Percentiles rank a stretch among this genome's conserved stretches.
Evolutionary conservation across 2,329 filamentous ascomycete species (phyloP).

Genomic region (Raffaelea arxii): DNA sequence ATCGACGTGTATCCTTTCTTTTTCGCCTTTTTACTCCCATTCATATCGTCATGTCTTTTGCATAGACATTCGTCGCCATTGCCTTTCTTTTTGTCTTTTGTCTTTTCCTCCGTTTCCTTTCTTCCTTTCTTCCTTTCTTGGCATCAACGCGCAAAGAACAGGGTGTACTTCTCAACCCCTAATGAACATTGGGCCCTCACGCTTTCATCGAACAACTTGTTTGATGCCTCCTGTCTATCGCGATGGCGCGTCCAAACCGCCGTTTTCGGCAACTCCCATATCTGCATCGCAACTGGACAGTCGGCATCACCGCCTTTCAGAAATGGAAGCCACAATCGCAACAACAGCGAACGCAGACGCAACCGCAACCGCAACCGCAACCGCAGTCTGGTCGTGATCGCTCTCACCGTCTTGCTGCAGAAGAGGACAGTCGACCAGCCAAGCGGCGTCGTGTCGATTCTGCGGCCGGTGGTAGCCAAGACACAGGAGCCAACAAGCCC

Average conservation of each 20-base stretch:
- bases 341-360: conserved; percentile 27
- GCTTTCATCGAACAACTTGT: too few species aligned
- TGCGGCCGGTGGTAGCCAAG: conserved; percentile 3
- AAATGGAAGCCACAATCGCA: conserved; percentile 24
- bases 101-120: background rate
- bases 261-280: conserved; percentile 30
- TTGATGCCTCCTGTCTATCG: conserved; percentile 16
- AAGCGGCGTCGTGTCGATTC: conserved; percentile 39
- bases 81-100: background rate
- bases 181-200: too few species aligned
- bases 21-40: background rate
- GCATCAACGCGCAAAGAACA: too few species aligned
- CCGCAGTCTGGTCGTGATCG: background rate
- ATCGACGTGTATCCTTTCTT: too few species aligned
- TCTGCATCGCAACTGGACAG: conserved; percentile 45
- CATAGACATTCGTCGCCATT: background rate
- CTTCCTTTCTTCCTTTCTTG: background rate
- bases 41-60: background rate
- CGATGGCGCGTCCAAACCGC: conserved; percentile 1
- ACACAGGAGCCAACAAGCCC: conserved; percentile 7
- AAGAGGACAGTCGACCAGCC: conserved; percentile 28
- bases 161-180: too few species aligned
- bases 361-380: conserved; percentile 12
- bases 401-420: background rate
- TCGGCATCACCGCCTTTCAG: conserved; percentile 35